Conservation (phyloP, 23 red algal species). For the Agarophyton chilense region DNA sequence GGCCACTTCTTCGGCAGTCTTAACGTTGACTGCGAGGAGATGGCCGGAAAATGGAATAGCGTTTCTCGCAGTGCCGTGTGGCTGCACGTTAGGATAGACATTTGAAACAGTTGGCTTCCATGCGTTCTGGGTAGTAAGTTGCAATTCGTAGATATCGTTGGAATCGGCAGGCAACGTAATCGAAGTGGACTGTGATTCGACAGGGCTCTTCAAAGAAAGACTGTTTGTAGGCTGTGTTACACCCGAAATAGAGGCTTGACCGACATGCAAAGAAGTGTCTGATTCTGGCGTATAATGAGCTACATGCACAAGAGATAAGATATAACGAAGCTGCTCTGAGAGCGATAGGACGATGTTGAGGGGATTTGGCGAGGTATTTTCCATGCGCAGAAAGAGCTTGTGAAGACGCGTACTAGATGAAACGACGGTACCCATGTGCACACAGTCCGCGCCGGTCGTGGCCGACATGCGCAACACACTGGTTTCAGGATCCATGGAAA, state of each 20-base stretch:
- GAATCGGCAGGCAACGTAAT: neutral
- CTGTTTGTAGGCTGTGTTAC: neutral
- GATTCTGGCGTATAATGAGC: neutral
- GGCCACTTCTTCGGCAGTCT: neutral
- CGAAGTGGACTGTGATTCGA: neutral
- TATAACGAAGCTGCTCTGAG: neutral
- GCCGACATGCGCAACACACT: neutral
- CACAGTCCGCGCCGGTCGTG: neutral
- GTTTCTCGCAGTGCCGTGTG: neutral
- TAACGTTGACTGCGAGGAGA: neutral
- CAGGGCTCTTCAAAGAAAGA: neutral
- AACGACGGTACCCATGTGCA: neutral
- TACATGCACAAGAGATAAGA: neutral
- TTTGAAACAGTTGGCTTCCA: neutral
- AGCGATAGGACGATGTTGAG: neutral
- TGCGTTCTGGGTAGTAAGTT: neutral
- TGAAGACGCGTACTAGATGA: neutral
- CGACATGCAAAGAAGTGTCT: neutral
- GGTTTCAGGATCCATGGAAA: neutral
- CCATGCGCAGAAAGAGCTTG: neutral
- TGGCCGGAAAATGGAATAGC: neutral
- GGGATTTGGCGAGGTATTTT: neutral
- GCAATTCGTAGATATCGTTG: neutral
- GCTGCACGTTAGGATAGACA: neutral
- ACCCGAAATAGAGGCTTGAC: neutral